Evolutionary conservation across 2,329 filamentous ascomycete species (phyloP).

Genomic region (Ophiobolus disseminans): DNA sequence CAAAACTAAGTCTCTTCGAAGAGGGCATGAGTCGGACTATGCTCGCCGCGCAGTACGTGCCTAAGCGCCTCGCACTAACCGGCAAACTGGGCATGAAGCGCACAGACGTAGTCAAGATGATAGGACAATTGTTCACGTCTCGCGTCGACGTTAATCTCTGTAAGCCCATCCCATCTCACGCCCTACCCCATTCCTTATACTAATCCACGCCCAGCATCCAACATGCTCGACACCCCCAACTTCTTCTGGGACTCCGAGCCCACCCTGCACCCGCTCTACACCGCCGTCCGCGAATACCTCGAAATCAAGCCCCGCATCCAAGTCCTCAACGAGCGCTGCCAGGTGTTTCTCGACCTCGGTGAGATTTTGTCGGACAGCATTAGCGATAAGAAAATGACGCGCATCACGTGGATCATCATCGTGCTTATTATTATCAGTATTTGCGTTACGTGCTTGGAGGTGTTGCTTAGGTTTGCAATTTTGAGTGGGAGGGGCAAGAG

Average conservation of each 20-base stretch:
- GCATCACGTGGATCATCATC: constrained; percentile 98
- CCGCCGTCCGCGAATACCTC: constrained; percentile 92
- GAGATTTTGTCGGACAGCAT: constrained; percentile 94
- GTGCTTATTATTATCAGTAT: constrained; percentile 91
- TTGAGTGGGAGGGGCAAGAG: constrained; percentile 34
- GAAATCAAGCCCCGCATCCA: constrained; percentile 96
- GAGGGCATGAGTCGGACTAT: constrained; percentile 95
- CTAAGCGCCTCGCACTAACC: constrained; percentile 85
- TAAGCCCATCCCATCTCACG: constrained; percentile 60
- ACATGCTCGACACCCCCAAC: constrained; percentile 93
- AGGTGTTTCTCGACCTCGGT: constrained; percentile 93
- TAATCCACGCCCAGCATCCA: constrained; percentile 69
- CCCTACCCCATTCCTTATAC: neutral
- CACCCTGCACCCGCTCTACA: constrained; percentile 91
- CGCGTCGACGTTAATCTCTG: constrained; percentile 97
- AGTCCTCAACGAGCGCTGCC: constrained; percentile 95
- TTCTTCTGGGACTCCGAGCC: constrained; percentile 99
- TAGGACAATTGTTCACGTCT: constrained; percentile 89
- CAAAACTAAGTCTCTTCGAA: constrained; percentile 94
- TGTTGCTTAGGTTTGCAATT: constrained; percentile 76
- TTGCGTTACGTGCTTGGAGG: constrained; percentile 87
- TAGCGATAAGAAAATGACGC: constrained; percentile 92
- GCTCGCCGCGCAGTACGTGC: constrained; percentile 89
- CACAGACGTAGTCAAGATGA: constrained; percentile 88
- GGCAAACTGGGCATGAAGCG: constrained; percentile 90